Evolutionary conservation across 176 grass and related monocot species (phyloP), one percentile per base, ranked within the genome.

Genomic region (Elymus sibiricus): DNA sequence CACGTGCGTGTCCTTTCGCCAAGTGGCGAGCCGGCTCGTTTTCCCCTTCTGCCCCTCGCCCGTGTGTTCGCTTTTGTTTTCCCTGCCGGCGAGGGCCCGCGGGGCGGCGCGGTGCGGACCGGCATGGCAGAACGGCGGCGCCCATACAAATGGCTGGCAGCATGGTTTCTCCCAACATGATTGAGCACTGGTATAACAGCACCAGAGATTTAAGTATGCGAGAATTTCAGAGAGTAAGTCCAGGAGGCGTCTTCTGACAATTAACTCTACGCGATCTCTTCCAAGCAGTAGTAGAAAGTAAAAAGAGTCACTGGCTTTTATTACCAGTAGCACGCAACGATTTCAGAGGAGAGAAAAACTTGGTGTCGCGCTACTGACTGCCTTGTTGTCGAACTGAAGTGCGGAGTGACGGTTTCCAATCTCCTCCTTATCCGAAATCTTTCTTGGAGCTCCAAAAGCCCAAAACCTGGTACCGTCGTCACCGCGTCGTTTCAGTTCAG

Each of bases 1-100:
- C 89, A 87, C 84, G 84, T 75, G 84, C 37, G 59, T 35, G 8
- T 4, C 80, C 81, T 68, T 76, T 83, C 67, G 79, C 89, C 89
- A 83, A 83, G 88, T 83, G 84, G 88, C 71, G 39, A 9, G 51
- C 35, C 53, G 69, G 51, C 4, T 22, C 10, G 40, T 0, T 7
- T 85, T 44, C 25, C 58, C 11, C 38, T 84, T 64, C 70, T 84
- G 70, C 70, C 82, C 82, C 53, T 83, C 68, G 14, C 68, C 37
- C 68, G 68, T 71, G 68, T 5, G 5, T 12, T 11, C 0, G 44
- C 11, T 27, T 39, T 82, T 65, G 15, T 26, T 82, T 69, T 35
- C 19, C 15, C 12, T 25, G 51, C 72, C 53, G 53, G 53, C 53
- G 53, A 5, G 53, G 53, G 53, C 53, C 53, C 53, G 53, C 53